phyloP scores from a whole-genome alignment of 2,329 filamentous ascomycete genomes.

The Sarocladium strictum region DNA sequence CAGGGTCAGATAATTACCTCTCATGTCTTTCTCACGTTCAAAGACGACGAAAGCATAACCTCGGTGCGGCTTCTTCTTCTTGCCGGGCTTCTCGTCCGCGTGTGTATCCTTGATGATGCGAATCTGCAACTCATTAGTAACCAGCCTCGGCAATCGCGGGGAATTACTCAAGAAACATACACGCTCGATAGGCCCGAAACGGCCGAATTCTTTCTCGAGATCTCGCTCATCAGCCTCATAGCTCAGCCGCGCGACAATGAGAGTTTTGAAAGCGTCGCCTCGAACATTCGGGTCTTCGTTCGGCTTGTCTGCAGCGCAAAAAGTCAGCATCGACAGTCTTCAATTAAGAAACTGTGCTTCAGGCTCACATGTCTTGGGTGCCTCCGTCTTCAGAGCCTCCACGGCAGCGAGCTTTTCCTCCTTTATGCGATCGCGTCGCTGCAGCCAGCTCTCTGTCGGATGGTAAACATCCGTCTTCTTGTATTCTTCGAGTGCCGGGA shows the following conservation, averaged over 20 bases:
- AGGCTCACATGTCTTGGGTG: constrained; percentile 54
- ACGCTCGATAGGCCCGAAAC: constrained; percentile 90
- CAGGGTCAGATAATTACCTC: constrained; percentile 62
- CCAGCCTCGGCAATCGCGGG: neutral
- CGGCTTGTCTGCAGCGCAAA: constrained; percentile 60
- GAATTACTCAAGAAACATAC: constrained; percentile 42
- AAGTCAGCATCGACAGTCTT: constrained; percentile 13
- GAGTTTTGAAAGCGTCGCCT: constrained; percentile 89
- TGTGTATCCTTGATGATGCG: constrained; percentile 79
- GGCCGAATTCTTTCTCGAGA: constrained; percentile 85
- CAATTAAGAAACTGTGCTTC: constrained; percentile 1
- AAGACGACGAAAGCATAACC: constrained; percentile 98
- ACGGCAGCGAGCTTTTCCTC: constrained; percentile 68
- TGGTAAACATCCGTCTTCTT: constrained; percentile 70
- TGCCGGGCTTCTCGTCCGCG: constrained; percentile 61
- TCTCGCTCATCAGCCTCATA: constrained; percentile 88
- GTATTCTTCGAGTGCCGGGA: constrained; percentile 70
- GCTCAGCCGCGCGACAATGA: constrained; percentile 85
- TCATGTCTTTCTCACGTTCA: constrained; percentile 97
- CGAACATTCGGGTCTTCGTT: constrained; percentile 80
- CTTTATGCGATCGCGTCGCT: constrained; percentile 78
- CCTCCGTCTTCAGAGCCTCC: constrained; percentile 58
- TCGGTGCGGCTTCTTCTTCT: constrained; percentile 74
- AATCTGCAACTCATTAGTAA: constrained; percentile 51
- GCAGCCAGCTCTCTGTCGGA: constrained; percentile 88